A percentile compares a stretch with the other conserved stretches of the same genome.
Conservation (phyloP, 2,329 filamentous ascomycete genomes). For the Albophoma yamanashiensis region DNA sequence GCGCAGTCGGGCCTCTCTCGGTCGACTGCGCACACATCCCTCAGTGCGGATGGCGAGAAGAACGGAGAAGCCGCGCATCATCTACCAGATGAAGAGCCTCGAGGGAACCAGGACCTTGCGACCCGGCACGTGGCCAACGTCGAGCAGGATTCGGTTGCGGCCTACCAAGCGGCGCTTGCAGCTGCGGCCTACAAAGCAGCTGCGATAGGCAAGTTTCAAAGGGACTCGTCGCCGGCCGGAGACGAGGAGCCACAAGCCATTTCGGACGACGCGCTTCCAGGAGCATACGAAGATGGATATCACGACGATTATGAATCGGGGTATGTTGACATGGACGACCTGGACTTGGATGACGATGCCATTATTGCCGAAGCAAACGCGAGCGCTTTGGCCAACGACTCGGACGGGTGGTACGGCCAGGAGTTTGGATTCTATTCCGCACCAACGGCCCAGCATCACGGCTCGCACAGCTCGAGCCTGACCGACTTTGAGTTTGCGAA, state of each 20-base stretch:
- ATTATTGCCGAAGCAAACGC: conserved; percentile 95
- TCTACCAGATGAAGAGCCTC: background rate
- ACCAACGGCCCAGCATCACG: conserved; percentile 31
- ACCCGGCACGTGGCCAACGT: conserved; percentile 3
- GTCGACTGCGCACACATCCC: conserved; percentile 43
- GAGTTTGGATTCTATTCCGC: conserved; percentile 93
- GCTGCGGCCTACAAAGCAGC: conserved; percentile 70
- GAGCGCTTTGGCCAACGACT: conserved; percentile 82
- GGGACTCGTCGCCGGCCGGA: conserved; percentile 38
- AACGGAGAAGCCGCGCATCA: background rate
- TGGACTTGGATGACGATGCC: conserved; percentile 69
- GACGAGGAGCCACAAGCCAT: conserved; percentile 7
- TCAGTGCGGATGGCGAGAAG: conserved; percentile 21
- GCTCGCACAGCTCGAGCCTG: conserved; percentile 28
- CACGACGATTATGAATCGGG: conserved; percentile 42
- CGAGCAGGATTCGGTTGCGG: conserved; percentile 30
- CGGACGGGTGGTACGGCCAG: conserved; percentile 87
- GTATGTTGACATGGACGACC: conserved; percentile 56
- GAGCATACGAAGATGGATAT: conserved; percentile 26
- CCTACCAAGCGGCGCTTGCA: conserved; percentile 76
- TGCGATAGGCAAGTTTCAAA: conserved; percentile 62
- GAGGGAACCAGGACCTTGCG: background rate
- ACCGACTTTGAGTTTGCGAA: conserved; percentile 53
- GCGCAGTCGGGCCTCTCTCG: conserved; percentile 29
- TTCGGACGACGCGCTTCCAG: conserved; percentile 1